Evolutionary conservation across 257 asterid genomes (phyloP).

Genomic region (Marsdenia floribunda): DNA sequence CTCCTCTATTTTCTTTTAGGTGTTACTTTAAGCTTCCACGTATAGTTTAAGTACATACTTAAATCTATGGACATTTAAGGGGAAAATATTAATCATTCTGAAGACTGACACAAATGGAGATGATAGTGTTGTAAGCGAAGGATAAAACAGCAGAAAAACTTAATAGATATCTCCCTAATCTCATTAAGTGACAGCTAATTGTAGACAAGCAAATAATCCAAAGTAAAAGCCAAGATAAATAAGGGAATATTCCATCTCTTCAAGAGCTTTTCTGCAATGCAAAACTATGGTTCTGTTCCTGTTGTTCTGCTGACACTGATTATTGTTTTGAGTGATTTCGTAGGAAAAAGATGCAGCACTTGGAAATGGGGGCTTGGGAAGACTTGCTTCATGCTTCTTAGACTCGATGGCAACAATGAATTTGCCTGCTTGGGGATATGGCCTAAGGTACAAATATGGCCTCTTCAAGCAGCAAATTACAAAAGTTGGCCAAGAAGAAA

Average conservation of each 20-base stretch:
- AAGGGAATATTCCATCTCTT: neutral
- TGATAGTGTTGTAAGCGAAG: neutral
- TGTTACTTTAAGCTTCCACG: neutral
- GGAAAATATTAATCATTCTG: neutral
- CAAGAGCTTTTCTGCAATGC: neutral
- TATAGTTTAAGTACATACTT: neutral
- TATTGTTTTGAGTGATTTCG: slow-evolving; percentile 21
- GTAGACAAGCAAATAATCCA: neutral
- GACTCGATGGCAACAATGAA: slow-evolving; percentile 97
- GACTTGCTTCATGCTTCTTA: slow-evolving; percentile 98
- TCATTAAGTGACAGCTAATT: neutral
- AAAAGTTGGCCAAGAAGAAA: slow-evolving; percentile 88
- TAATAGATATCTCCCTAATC: neutral
- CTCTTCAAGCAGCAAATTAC: slow-evolving; percentile 84
- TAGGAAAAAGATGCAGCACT: slow-evolving; percentile 99
- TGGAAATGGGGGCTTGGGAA: slow-evolving; percentile 99
- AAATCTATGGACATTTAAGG: neutral
- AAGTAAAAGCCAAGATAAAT: neutral
- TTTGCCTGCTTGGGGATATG: slow-evolving; percentile 99
- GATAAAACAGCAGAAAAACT: neutral
- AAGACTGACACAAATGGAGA: neutral
- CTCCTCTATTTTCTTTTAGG: neutral
- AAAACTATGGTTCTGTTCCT: neutral
- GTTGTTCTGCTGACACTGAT: slow-evolving; percentile 6
- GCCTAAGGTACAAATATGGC: slow-evolving; percentile 94